Conservation (phyloP, 306 rosid species). For the Arachis stenosperma region DNA sequence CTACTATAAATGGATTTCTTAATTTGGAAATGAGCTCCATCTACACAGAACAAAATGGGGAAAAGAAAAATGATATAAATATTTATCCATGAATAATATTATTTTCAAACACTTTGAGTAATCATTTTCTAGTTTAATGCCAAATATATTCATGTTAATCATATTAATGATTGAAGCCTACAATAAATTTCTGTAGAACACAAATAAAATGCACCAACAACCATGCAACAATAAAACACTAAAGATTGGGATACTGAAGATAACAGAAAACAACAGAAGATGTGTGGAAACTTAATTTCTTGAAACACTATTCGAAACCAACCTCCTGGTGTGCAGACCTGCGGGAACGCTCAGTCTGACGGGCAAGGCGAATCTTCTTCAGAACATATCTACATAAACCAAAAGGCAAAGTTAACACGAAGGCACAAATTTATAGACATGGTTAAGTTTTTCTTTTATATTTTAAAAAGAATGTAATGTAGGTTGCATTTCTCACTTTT, state of each 20-base stretch:
- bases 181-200: constrained; percentile 9
- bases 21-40: constrained; percentile 90
- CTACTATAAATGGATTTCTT: constrained; percentile 88
- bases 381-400: constrained; percentile 69
- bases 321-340: constrained; percentile 98
- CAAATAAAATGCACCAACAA: constrained; percentile 1
- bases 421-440: not conserved
- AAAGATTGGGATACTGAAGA: not conserved
- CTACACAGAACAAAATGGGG: constrained; percentile 43
- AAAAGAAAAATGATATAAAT: not conserved
- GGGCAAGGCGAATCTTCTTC: constrained; percentile 95
- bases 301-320: constrained; percentile 31
- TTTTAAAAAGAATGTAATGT: not conserved
- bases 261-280: constrained; percentile 11
- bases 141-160: constrained; percentile 18
- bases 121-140: constrained; percentile 9
- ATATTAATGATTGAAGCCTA: constrained; percentile 7
- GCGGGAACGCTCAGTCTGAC: constrained; percentile 93
- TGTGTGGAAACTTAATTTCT: constrained; percentile 18
- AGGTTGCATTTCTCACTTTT: constrained; percentile 64
- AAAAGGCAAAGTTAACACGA: constrained; percentile 16
- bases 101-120: constrained; percentile 25
- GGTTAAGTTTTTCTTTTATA: not conserved
- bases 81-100: constrained; percentile 25
- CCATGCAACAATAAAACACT: constrained; percentile 22